phyloP scores from a whole-genome alignment of 768 basidiomycete genomes.

The Neoboletus brunneissimus region DNA sequence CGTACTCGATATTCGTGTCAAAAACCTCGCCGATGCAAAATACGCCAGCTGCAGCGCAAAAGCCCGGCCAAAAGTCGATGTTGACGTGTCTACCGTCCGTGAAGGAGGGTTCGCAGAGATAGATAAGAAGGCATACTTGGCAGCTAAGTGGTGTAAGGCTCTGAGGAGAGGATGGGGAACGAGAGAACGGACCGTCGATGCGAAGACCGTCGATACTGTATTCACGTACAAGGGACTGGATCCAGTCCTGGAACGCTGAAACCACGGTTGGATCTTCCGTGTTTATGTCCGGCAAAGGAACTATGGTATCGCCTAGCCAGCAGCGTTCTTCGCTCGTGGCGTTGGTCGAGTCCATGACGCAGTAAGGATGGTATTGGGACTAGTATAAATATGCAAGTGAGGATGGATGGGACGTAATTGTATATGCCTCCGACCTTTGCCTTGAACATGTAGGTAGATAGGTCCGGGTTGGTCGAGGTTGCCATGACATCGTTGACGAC shows the following conservation, averaged over 20 bases:
- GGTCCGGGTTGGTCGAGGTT: constrained; percentile 57
- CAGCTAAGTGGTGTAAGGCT: constrained; percentile 20
- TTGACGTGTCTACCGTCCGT: constrained; percentile 55
- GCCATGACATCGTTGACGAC: constrained; percentile 88
- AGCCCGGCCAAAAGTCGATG: constrained; percentile 71
- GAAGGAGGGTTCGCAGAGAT: neutral
- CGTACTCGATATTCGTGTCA: constrained; percentile 49
- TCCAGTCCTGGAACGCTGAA: constrained; percentile 64
- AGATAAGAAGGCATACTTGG: constrained; percentile 27
- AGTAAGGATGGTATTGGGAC: constrained; percentile 77
- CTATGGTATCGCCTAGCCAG: constrained; percentile 77
- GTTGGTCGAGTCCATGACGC: constrained; percentile 69
- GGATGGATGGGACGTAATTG: neutral
- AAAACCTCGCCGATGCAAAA: constrained; percentile 87
- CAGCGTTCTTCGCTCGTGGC: constrained; percentile 68
- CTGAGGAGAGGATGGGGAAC: neutral
- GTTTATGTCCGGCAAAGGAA: constrained; percentile 77
- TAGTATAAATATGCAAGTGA: constrained; percentile 25
- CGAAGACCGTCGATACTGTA: constrained; percentile 84
- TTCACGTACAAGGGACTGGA: constrained; percentile 60
- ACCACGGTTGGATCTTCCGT: constrained; percentile 66
- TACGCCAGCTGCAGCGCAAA: constrained; percentile 72
- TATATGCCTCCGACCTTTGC: constrained; percentile 41
- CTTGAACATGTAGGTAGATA: constrained; percentile 68
- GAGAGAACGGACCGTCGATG: constrained; percentile 56